Evolutionary conservation across 192 early-diverging fungal species (phyloP).

Genomic region (Mortierella antarctica): DNA sequence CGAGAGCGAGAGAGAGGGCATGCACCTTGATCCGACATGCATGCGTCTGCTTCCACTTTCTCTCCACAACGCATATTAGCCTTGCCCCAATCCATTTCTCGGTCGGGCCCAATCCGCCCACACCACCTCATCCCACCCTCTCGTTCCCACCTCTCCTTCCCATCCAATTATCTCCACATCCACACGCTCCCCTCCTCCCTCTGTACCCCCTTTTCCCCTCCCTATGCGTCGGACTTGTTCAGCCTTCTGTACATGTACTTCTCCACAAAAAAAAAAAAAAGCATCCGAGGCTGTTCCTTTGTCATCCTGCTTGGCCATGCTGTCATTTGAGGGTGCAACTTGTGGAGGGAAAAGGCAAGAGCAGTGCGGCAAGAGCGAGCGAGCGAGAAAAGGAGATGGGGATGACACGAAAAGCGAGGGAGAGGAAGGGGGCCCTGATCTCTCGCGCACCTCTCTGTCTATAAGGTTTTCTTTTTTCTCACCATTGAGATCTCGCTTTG

Average conservation of each 20-base stretch:
- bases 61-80: neutral
- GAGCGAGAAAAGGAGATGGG: neutral
- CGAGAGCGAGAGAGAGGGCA: neutral
- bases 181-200: neutral
- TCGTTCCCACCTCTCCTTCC: neutral
- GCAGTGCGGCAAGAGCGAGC: neutral
- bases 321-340: neutral
- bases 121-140: neutral
- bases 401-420: neutral
- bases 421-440: neutral
- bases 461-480: slow-evolving; percentile 7
- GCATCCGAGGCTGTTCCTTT: neutral
- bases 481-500: neutral
- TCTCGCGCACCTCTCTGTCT: neutral
- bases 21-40: neutral
- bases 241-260: neutral
- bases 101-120: neutral
- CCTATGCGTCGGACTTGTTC: neutral
- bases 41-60: neutral
- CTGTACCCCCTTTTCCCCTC: neutral
- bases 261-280: neutral
- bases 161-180: neutral
- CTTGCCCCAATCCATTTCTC: neutral
- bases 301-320: neutral
- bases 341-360: neutral